phyloP scores from a whole-genome alignment of 768 basidiomycete genomes.

The Mycena pura region DNA sequence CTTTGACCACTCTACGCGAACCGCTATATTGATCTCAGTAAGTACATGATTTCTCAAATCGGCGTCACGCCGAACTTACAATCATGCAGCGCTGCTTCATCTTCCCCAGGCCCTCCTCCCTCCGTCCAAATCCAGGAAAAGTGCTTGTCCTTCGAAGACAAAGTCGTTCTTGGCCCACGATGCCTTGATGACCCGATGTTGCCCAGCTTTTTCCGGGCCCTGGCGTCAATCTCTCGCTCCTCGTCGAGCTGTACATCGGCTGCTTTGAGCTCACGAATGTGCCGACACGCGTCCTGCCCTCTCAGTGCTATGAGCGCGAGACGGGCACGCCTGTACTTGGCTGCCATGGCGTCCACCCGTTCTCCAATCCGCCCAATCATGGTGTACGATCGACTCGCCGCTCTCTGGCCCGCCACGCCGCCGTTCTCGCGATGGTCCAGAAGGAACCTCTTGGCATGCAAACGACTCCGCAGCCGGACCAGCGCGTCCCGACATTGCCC shows the following conservation, averaged over 20 bases:
- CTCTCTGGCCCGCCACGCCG: conserved; percentile 1
- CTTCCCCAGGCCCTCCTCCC: conserved; percentile 5
- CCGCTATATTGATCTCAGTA: not conserved
- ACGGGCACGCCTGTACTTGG: not conserved
- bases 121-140: conserved; percentile 22
- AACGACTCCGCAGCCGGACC: not conserved
- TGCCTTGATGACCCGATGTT: not conserved
- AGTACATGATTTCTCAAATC: not conserved
- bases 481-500: conserved; percentile 14
- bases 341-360: not conserved
- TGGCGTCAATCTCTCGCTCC: not conserved
- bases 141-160: not conserved
- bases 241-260: not conserved
- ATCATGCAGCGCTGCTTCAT: not conserved
- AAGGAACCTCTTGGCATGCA: conserved; percentile 13
- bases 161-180: not conserved
- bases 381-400: not conserved
- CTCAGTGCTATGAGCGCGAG: not conserved
- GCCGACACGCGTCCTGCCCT: not conserved
- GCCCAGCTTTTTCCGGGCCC: not conserved
- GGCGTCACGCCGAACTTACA: conserved; percentile 8
- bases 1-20: conserved; percentile 22
- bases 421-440: not conserved
- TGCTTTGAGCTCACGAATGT: not conserved
- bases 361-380: conserved; percentile 8